These are phyloP conservation scores for Dictyophora rubrovolvata DNA, from an alignment of 768 basidiomycete genomes.

Conservation along the genomic window DNA sequence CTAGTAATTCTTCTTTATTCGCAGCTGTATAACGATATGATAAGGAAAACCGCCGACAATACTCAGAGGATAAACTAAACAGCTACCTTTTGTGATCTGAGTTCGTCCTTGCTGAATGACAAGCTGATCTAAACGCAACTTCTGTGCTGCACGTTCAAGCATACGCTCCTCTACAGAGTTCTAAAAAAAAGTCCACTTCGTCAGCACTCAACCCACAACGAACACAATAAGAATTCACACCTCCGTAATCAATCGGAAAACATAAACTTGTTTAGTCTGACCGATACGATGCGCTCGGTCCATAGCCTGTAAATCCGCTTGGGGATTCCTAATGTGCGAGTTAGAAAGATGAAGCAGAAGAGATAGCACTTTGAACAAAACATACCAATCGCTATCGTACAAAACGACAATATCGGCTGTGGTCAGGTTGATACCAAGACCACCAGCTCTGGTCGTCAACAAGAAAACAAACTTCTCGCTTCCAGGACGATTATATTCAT, in stretches of 20 bases:
- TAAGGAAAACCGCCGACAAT: not conserved
- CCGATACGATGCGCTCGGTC: conserved; percentile 95
- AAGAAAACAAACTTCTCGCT: conserved; percentile 96
- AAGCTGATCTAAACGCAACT: conserved; percentile 86
- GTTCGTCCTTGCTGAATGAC: conserved; percentile 94
- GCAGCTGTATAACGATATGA: conserved; percentile 42
- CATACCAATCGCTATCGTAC: conserved; percentile 92
- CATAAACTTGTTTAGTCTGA: conserved; percentile 95
- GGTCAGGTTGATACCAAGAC: conserved; percentile 93
- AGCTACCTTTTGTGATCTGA: conserved; percentile 64
- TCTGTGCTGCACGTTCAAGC: conserved; percentile 91
- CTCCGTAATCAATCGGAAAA: conserved; percentile 91
- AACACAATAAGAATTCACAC: conserved; percentile 12
- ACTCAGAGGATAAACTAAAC: not conserved
- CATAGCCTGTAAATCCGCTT: conserved; percentile 98
- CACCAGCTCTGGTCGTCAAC: conserved; percentile 92
- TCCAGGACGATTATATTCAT: conserved; percentile 92
- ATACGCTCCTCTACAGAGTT: conserved; percentile 94
- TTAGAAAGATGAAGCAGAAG: no score
- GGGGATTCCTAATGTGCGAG: conserved; percentile 67
- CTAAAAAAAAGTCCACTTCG: conserved; percentile 11
- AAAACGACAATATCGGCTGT: conserved; percentile 91
- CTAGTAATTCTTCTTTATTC: conserved; percentile 90
- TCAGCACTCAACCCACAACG: not conserved
- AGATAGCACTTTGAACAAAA: not conserved